Percentiles rank a stretch among this genome's conserved stretches.
phyloP scores from a whole-genome alignment of 805 yeast genomes.

The Danielozyma ontarioensis region DNA sequence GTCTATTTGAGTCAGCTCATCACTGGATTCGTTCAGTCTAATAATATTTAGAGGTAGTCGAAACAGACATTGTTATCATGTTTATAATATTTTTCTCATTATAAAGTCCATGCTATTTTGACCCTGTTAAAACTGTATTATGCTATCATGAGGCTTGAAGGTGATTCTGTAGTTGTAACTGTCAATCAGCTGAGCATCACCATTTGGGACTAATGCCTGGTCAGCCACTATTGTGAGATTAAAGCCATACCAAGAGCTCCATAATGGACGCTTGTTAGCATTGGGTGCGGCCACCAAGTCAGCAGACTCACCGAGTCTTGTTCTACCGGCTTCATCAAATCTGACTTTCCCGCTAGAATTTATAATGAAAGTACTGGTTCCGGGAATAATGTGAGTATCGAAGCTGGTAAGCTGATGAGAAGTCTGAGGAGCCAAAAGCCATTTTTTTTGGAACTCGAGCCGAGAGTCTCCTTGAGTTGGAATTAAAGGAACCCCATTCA shows the following conservation, averaged over 20 bases:
- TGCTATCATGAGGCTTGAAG: conserved; percentile 52
- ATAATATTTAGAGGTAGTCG: conserved; percentile 11
- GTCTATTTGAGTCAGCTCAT: conserved; percentile 30
- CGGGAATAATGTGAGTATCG: conserved; percentile 66
- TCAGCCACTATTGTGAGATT: conserved; percentile 56
- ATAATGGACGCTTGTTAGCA: conserved; percentile 38
- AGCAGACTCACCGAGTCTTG: conserved; percentile 60
- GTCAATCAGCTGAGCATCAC: conserved; percentile 45
- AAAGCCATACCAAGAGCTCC: conserved; percentile 73
- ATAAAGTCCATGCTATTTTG: no score
- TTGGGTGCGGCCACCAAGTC: conserved; percentile 34
- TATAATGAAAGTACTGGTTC: conserved; percentile 50
- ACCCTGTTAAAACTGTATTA: conserved; percentile 17
- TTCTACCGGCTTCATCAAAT: conserved; percentile 72
- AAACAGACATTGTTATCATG: no score
- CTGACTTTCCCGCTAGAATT: conserved; percentile 57
- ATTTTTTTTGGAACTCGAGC: conserved; percentile 49
- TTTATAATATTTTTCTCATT: no score
- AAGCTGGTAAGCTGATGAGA: conserved; percentile 60
- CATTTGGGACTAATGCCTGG: conserved; percentile 34
- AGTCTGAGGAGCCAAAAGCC: conserved; percentile 54
- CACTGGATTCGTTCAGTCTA: conserved; percentile 20
- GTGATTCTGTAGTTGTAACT: conserved; percentile 65
- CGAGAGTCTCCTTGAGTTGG: conserved; percentile 27
- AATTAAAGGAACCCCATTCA: conserved; percentile 53